A percentile compares a stretch with the other conserved stretches of the same genome.
These are phyloP conservation scores for peach (Prunus persica) DNA, from an alignment of 306 rosid genomes.

Conservation along the genomic window Prunus_persica_NCBIv2 NC_034009.1:36080001-36080500, in stretches of 20 bases:
- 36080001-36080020: not conserved
- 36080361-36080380: not conserved
- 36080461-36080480: not conserved
- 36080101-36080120: conserved; percentile 78
- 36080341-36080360: not conserved
- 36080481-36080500: not conserved
- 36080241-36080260: not conserved
- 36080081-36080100: conserved; percentile 88
- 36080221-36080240: not conserved
- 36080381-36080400: not conserved
- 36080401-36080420: not conserved
- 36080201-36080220: not conserved
- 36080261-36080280: not conserved
- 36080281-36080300: not conserved
- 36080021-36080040: not conserved
- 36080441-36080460: not conserved
- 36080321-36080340: not conserved
- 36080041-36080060: not conserved
- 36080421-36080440: not conserved
- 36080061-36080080: conserved; percentile 76
- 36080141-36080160: conserved; percentile 67
- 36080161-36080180: conserved; percentile 2
- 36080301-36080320: not conserved
- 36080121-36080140: conserved; percentile 97
- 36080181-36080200: not conserved